Evolutionary conservation across 1,284 basidiomycete species (phyloP).

Genomic region (Butyriboletus regius): DNA sequence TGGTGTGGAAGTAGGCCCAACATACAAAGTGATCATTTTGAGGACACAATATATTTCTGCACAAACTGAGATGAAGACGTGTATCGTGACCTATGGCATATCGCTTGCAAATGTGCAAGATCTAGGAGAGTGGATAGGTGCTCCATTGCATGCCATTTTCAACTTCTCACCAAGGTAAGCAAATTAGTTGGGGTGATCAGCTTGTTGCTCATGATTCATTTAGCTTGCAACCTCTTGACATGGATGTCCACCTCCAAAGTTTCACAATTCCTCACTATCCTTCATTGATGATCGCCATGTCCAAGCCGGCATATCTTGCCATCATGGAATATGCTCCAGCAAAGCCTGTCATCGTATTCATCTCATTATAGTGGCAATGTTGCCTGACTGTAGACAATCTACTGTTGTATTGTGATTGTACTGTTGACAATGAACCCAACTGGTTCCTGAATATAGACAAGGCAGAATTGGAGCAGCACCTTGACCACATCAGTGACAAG

Average conservation of each 20-base stretch:
- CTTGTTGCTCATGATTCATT: constrained; percentile 5
- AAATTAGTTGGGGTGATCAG: background rate
- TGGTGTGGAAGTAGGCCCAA: constrained; percentile 86
- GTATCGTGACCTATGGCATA: constrained; percentile 89
- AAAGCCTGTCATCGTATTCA: constrained; percentile 88
- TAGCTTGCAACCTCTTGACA: constrained; percentile 86
- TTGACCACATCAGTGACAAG: constrained; percentile 77
- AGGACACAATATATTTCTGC: constrained; percentile 91
- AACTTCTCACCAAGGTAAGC: constrained; percentile 87
- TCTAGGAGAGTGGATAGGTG: constrained; percentile 96
- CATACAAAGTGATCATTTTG: constrained; percentile 92
- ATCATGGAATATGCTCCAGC: constrained; percentile 82
- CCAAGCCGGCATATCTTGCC: constrained; percentile 92
- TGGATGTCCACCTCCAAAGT: constrained; percentile 95
- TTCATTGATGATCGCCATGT: constrained; percentile 97
- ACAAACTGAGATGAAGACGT: constrained; percentile 85
- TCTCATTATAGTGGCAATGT: constrained; percentile 92
- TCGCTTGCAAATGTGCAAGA: constrained; percentile 95
- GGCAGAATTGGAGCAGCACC: constrained; percentile 77
- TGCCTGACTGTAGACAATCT: constrained; percentile 92
- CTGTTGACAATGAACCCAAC: constrained; percentile 78
- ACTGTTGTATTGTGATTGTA: constrained; percentile 70
- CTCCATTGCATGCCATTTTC: constrained; percentile 86
- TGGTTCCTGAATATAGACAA: constrained; percentile 88
- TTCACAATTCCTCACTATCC: constrained; percentile 97